Base-by-base conservation (phyloP, 805 yeast genomes). In the Cyberlindnera xylosilytica region DNA sequence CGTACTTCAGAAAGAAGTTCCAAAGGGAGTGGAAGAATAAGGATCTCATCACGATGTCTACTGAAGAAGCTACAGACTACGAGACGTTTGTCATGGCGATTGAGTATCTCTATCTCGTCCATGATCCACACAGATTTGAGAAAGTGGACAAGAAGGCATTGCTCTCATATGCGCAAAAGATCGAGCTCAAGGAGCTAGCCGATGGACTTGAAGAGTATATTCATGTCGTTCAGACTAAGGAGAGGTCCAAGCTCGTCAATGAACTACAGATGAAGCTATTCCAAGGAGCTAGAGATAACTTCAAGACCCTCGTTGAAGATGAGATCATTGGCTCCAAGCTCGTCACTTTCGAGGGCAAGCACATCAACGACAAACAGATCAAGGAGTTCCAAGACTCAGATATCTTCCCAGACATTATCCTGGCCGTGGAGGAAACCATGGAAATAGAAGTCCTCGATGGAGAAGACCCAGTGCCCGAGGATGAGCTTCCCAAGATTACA, bases 371-470 rank as follows among this genome's bases (percentile, higher is more conserved):
- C 6, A 40, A 36, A 3, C 42, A 44, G 9, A 37, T 52, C 31
- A 7, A 24, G 12, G n/a, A 41, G 7, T 28, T 54, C n/a, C 54
- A 52, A 20, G 11, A 38, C 3, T 43, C 46, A n/a, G n/a, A 36
- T 2, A 53, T 60, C 8, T 61, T 46, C 33, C 77, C 85, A 0
- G 87, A 82, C 60, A 53, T 75, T 0, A 64, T 77, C 1, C 36
- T 80, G 1, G 52, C 69, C 1, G 68, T 70, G 6, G 47, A 50
- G 6, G 56, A 62, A 65, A 65, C 19, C 54, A 61, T 5, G 62
- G 64, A 20, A 40, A 50, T 23, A 10, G 39, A 44, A 24, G 29
- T 18, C 6, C 22, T 40, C 2, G 26, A 16, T 6, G 42, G 34
- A 10, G 47, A 44, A 20, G 38, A 26, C 10, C 29, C 47, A n/a